Base-by-base conservation (phyloP, 2,329 filamentous ascomycete species). In the Paecilomyces formosus region DNA sequence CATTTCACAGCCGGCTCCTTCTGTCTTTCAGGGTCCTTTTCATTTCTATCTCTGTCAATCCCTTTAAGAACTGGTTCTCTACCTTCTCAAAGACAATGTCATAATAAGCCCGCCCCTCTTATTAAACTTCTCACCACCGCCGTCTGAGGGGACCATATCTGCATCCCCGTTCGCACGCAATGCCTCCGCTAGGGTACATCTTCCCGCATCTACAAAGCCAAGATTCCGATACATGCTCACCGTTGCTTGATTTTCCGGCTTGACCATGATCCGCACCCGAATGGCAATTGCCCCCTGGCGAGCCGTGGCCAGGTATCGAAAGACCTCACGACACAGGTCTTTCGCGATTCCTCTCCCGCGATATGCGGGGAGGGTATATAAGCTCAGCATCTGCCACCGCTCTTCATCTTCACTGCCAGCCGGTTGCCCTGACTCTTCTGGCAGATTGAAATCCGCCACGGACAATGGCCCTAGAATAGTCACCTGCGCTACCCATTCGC, bases 361-460 rank as follows among this genome's bases (percentile, higher is more conserved):
- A 58, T 72, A 62, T 3, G 65, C 65, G 3, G 66, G 65, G 39
- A 72, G 68, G 0, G 67, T 70, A 57, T 72, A 72, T 49, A 74
- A 54, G 31, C 67, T 69, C 1, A 68, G 55, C 65, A 68, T 66
- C 49, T 68, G 66, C 66, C 66, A 73, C 55, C 62, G 63, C 59
- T 62, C 66, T 57, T 72, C 69, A 15, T 62, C 63, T 8, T 62
- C 62, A 55, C 35, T 7, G 59, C 60, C 8, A 62, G 61, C 1
- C 8, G 60, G 61, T 13, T 68, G 66, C 1, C 66, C 65, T n/a
- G 67, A 65, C 50, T 66, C 66, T 3, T 8, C 54, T 0, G 66
- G 66, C 1, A 72, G 54, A 1, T 58, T 58, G 53, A 71, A 73
- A 3, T 61, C 60, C 3, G 51, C 57, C 28, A 54, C 59, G 3